Conservation (phyloP, 2,329 filamentous ascomycete genomes). For the Ceratocystis alfenasii region DNA sequence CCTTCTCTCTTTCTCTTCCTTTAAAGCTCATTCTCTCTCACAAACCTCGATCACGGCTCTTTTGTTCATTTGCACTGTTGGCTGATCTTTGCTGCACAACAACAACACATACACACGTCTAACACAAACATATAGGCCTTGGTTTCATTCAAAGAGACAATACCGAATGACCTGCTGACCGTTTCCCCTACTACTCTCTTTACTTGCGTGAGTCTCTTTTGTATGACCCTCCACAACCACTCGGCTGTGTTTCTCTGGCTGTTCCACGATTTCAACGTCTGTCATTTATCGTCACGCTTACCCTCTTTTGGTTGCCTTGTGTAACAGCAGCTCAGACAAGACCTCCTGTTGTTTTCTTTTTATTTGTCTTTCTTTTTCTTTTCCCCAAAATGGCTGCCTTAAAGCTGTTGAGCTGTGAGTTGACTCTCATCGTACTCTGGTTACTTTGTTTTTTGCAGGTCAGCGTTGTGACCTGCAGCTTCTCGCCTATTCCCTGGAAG, state of each 20-base stretch:
- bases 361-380: no score
- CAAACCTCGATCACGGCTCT: neutral
- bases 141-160: neutral
- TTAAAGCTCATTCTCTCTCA: neutral
- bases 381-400: neutral
- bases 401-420: neutral
- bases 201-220: neutral
- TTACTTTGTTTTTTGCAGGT: neutral
- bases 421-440: neutral
- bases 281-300: conserved; percentile 4
- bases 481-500: neutral
- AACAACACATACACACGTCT: neutral
- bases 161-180: neutral
- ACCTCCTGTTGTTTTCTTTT: neutral
- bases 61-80: neutral
- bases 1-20: neutral
- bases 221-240: neutral
- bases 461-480: neutral
- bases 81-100: neutral
- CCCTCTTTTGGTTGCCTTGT: neutral
- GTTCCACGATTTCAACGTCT: conserved; percentile 1
- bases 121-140: neutral
- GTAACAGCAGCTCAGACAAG: neutral
- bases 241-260: neutral
- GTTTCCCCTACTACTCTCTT: neutral